These are phyloP conservation scores for Tulasnella sp. DNA, from an alignment of 768 basidiomycete species.

Conservation along the genomic window DNA sequence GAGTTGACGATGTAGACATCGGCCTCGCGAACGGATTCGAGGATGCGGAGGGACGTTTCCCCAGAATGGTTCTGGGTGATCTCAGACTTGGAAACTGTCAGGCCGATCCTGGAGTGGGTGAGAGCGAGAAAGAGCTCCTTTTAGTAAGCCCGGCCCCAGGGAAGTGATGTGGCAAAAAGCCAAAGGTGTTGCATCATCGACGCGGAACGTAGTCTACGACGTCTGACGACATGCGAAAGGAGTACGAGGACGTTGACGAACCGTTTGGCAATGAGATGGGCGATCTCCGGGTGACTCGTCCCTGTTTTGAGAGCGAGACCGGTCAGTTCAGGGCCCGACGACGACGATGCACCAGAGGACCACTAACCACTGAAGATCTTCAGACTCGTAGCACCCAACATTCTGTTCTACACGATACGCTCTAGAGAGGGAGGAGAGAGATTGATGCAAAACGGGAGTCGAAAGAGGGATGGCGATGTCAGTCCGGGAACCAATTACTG, in stretches of 20 bases:
- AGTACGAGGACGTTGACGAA: constrained; percentile 33
- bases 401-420: constrained; percentile 23
- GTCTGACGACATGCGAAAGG: background rate
- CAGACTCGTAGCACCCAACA: constrained; percentile 52
- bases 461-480: background rate
- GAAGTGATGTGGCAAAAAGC: constrained; percentile 21
- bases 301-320: constrained; percentile 41
- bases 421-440: background rate
- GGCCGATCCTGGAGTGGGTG: constrained; percentile 59
- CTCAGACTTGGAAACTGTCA: constrained; percentile 79
- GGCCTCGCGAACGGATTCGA: constrained; percentile 93
- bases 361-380: constrained; percentile 51
- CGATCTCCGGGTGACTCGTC: constrained; percentile 91
- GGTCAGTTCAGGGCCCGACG: constrained; percentile 4
- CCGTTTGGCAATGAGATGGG: constrained; percentile 89
- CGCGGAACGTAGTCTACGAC: background rate
- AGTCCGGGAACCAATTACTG: background rate
- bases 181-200: background rate
- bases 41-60: constrained; percentile 85
- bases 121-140: constrained; percentile 22
- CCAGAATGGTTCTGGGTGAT: constrained; percentile 84
- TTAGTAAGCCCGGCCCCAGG: constrained; percentile 27
- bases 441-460: background rate
- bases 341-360: constrained; percentile 16
- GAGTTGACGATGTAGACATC: constrained; percentile 99